phyloP scores from a whole-genome alignment of 192 early-diverging fungal species.

The Spinellus fusiger region DNA sequence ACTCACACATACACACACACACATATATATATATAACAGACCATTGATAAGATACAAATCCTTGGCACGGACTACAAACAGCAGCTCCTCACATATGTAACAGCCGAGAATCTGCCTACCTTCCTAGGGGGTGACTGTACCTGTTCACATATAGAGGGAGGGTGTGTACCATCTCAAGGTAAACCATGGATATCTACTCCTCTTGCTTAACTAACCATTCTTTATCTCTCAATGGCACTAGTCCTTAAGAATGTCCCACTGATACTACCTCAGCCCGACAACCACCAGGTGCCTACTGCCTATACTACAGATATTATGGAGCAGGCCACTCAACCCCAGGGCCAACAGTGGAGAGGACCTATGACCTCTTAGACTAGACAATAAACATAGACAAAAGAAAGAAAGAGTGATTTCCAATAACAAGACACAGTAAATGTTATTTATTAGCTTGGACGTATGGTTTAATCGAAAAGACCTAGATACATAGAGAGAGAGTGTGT shows the following conservation, averaged over 20 bases:
- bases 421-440: too few relatives aligned
- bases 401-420: too few relatives aligned
- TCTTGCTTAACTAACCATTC: neutral
- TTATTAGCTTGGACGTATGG: too few relatives aligned
- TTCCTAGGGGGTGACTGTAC: constrained; percentile 69
- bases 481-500: neutral
- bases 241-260: constrained; percentile 22
- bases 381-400: neutral
- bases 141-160: constrained; percentile 70
- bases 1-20: neutral
- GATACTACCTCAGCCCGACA: constrained; percentile 4
- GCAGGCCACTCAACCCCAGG: constrained; percentile 9
- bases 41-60: constrained; percentile 59
- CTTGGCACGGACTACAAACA: constrained; percentile 54
- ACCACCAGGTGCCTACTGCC: constrained; percentile 18
- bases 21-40: constrained; percentile 2
- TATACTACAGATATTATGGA: constrained; percentile 28
- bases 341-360: constrained; percentile 6
- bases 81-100: constrained; percentile 55
- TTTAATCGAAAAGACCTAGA: constrained; percentile 52
- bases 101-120: constrained; percentile 58
- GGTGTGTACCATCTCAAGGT: constrained; percentile 44
- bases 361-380: neutral
- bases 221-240: neutral
- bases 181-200: neutral